Evolutionary conservation across 179 eudicot species (phyloP), one percentile per base, ranked within the genome.

Genomic region (Drosera spatulata): DNA sequence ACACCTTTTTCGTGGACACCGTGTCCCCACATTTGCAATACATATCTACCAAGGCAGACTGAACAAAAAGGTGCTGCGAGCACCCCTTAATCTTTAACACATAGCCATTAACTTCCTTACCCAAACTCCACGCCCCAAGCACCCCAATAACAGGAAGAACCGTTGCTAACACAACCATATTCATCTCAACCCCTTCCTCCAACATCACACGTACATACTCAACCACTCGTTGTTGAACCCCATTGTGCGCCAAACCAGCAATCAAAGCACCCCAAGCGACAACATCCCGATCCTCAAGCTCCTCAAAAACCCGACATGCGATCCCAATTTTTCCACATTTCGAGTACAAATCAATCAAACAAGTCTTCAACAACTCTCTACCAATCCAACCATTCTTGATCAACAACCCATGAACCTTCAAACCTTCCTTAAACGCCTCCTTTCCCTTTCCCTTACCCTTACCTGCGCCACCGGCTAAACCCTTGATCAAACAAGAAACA

Each of bases 11-110:
- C 50, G 91, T 96, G 0, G 79, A 81, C 57, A 50, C 69, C 76
- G 87, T 63, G 73, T 91, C 97, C 39, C 87, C 84, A 57, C 97
- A 85, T 71, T 91, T 91, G 75, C 97, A 81, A 50, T 91, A 91
- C 97, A 88, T 91, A 76, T 91, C 97, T 50, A 91, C 75, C 67
- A 91, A 77, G 59, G 76, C 73, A 50, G 88, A 85, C 62, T 91
- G 95, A 50, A 91, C 65, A 68, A 80, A 88, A 58, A 81, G 63
- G 42, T 83, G 80, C 43, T 81, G 82, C 7, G 76, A 69, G 69
- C 88, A 91, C 41, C 65, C 71, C 44, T 67, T 72, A 14, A 61
- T 88, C 83, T 82, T 88, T 60, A 91, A 53, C 55, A 82, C 82
- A 62, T 66, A 82, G 7, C 80, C 97, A 76, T 91, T 96, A 74